A percentile compares a stretch with the other conserved stretches of the same genome.
Conservation (phyloP, 371 early-diverging fungal species). For the Actinomucor elegans region DNA sequence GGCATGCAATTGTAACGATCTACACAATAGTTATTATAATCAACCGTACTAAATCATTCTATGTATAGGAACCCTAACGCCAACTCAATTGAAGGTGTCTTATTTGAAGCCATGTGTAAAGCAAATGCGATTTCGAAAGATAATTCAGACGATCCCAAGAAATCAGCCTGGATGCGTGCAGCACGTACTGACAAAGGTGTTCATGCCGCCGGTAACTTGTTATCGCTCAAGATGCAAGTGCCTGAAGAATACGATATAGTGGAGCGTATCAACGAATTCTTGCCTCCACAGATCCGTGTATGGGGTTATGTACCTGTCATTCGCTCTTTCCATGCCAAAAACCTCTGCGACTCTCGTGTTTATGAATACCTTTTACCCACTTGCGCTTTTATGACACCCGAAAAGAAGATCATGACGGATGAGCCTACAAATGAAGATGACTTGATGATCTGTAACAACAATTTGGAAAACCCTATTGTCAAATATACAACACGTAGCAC, state of each 20-base stretch:
- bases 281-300: constrained; percentile 83
- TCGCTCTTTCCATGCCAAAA: constrained; percentile 91
- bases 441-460: constrained; percentile 9
- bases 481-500: constrained; percentile 30
- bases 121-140: constrained; percentile 80
- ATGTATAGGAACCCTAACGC: constrained; percentile 67
- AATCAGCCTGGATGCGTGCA: constrained; percentile 77
- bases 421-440: constrained; percentile 26
- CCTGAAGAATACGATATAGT: constrained; percentile 63
- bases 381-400: constrained; percentile 70
- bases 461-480: constrained; percentile 15
- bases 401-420: constrained; percentile 14
- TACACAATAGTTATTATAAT: too few relatives aligned
- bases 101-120: constrained; percentile 74
- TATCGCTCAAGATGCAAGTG: constrained; percentile 89
- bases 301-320: constrained; percentile 82
- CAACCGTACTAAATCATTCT: too few relatives aligned
- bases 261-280: constrained; percentile 66
- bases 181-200: constrained; percentile 99
- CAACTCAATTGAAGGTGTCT: constrained; percentile 78
- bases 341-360: constrained; percentile 87
- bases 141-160: constrained; percentile 76
- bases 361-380: constrained; percentile 99
- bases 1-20: constrained; percentile 97
- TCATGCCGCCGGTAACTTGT: constrained; percentile 96